Conservation (phyloP, 2,329 filamentous ascomycete species). For the Hypoxylon sp. region DNA sequence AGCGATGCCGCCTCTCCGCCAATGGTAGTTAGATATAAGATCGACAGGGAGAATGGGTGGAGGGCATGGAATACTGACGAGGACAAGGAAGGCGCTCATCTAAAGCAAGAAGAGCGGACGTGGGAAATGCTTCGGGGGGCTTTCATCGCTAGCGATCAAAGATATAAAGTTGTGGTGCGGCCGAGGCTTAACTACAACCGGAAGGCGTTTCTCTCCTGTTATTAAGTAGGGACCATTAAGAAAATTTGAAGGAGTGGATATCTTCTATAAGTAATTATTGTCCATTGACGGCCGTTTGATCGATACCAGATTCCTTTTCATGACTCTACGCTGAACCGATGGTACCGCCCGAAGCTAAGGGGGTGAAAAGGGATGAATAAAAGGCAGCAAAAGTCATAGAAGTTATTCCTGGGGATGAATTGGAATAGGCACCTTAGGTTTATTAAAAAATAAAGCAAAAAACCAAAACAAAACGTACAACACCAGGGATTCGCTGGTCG, state of each 20-base stretch:
- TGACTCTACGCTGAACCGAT: no score
- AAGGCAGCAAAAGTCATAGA: no score
- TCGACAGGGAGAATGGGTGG: slow-evolving; percentile 1
- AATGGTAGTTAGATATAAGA: slow-evolving; percentile 1
- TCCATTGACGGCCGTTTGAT: not conserved
- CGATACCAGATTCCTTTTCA: not conserved
- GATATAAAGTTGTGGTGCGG: slow-evolving; percentile 16
- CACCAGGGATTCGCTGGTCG: not conserved
- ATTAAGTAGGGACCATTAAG: not conserved
- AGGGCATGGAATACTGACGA: not conserved
- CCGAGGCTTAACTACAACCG: slow-evolving; percentile 1
- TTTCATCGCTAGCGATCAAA: slow-evolving; percentile 1
- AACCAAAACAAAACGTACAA: not conserved
- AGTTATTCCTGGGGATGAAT: no score
- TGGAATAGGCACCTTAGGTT: no score
- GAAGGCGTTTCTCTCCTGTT: slow-evolving; percentile 5
- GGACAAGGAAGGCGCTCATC: slow-evolving; percentile 1
- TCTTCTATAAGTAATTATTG: not conserved
- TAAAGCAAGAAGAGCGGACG: slow-evolving; percentile 2
- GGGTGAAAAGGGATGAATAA: no score
- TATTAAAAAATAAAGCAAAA: not conserved
- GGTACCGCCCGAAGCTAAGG: no score
- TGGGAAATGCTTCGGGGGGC: slow-evolving; percentile 1
- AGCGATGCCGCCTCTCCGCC: not conserved
- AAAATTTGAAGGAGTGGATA: not conserved